These are phyloP conservation scores for Phialemoniopsis sp. DNA, from an alignment of 2,329 filamentous ascomycete genomes.

Conservation along the genomic window DNA sequence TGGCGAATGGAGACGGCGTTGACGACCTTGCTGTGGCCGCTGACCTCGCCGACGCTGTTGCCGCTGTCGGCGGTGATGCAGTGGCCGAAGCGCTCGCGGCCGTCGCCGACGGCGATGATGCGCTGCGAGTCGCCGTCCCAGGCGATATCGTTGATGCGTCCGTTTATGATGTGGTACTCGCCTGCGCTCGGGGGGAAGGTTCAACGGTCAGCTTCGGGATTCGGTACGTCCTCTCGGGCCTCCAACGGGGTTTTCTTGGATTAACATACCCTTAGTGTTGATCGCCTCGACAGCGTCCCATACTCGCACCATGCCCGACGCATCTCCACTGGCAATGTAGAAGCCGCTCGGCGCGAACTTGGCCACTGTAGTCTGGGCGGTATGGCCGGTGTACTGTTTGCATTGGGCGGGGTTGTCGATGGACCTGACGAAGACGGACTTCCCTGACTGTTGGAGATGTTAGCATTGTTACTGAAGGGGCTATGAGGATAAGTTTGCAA, in stretches of 20 bases:
- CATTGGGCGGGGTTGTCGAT: slow-evolving; percentile 84
- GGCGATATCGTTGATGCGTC: slow-evolving; percentile 91
- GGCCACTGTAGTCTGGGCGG: slow-evolving; percentile 82
- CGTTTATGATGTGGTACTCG: slow-evolving; percentile 91
- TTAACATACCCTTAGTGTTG: slow-evolving; percentile 65
- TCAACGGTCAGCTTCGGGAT: too few species aligned
- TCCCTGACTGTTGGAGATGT: slow-evolving; percentile 64
- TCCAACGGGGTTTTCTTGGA: too few species aligned
- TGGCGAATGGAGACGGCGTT: slow-evolving; percentile 88
- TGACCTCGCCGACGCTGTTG: slow-evolving; percentile 92
- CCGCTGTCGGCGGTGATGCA: slow-evolving; percentile 95
- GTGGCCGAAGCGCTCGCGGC: slow-evolving; percentile 87
- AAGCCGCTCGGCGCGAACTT: slow-evolving; percentile 92
- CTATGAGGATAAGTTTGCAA: not conserved
- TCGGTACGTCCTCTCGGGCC: too few species aligned
- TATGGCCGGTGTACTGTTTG: slow-evolving; percentile 92
- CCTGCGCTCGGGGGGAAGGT: too few species aligned
- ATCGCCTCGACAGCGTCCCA: slow-evolving; percentile 88
- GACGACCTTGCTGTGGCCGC: slow-evolving; percentile 84
- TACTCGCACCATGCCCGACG: slow-evolving; percentile 77
- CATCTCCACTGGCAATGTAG: slow-evolving; percentile 91
- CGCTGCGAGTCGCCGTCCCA: slow-evolving; percentile 98
- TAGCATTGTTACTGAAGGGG: not conserved
- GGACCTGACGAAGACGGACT: slow-evolving; percentile 92
- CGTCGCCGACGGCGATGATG: slow-evolving; percentile 93